These are phyloP conservation scores for Vicia faba DNA, from an alignment of 306 rosid species.

Conservation along the genomic window DNA sequence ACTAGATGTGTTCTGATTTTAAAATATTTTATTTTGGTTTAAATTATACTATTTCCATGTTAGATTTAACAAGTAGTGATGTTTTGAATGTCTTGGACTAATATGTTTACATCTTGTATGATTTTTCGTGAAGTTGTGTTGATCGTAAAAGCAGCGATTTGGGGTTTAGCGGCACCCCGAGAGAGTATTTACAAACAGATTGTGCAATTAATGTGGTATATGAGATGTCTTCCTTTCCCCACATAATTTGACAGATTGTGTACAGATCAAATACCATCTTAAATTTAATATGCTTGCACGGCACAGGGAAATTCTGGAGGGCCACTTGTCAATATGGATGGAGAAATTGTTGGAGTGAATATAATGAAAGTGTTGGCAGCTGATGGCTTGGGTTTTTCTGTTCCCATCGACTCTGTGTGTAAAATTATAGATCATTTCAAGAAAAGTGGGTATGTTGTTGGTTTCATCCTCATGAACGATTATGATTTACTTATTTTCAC, in stretches of 20 bases:
- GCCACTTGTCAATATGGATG: constrained; percentile 86
- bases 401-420: constrained; percentile 73
- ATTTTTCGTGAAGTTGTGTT: constrained; percentile 58
- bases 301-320: constrained; percentile 95
- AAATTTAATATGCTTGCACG: constrained; percentile 14
- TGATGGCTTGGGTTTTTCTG: constrained; percentile 87
- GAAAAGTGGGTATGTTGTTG: constrained; percentile 67
- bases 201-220: constrained; percentile 75
- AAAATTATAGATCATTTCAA: constrained; percentile 77
- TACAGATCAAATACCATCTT: constrained; percentile 14
- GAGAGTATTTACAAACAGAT: constrained; percentile 86
- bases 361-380: constrained; percentile 71
- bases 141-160: constrained; percentile 94
- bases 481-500: constrained; percentile 13
- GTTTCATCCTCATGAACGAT: constrained; percentile 16
- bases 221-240: constrained; percentile 44
- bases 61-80: constrained; percentile 7
- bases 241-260: not conserved
- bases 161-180: constrained; percentile 73
- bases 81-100: constrained; percentile 3
- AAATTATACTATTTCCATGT: constrained; percentile 9
- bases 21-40: not conserved
- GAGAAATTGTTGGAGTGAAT: constrained; percentile 88
- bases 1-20: not conserved
- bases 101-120: constrained; percentile 7